Evolutionary conservation across 495 filamentous ascomycete genomes (phyloP).

Genomic region (Daldinia vernicosa): DNA sequence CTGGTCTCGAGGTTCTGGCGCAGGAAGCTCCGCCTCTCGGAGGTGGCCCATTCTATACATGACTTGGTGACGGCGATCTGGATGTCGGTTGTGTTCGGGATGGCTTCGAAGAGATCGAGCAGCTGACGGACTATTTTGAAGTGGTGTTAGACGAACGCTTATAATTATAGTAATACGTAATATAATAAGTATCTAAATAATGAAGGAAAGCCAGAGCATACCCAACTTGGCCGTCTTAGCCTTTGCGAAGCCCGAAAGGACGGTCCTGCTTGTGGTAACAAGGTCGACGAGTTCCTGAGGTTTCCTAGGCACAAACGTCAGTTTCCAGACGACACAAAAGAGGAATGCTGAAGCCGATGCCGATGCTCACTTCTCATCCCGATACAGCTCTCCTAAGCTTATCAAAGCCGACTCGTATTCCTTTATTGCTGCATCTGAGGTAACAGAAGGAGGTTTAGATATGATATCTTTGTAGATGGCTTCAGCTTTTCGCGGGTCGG

Average conservation of each 20-base stretch:
- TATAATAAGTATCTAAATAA: no score
- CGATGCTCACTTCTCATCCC: slow-evolving; percentile 76
- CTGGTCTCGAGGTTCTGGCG: slow-evolving; percentile 98
- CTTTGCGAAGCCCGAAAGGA: slow-evolving; percentile 94
- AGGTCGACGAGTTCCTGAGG: slow-evolving; percentile 88
- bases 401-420: slow-evolving; percentile 88
- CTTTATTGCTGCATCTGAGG: slow-evolving; percentile 79
- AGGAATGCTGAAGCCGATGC: slow-evolving; percentile 34
- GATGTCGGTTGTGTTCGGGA: slow-evolving; percentile 91
- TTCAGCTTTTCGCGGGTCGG: slow-evolving; percentile 81
- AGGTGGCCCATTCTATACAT: slow-evolving; percentile 98
- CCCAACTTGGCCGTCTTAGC: slow-evolving; percentile 98
- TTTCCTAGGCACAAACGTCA: slow-evolving; percentile 59
- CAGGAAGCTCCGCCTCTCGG: slow-evolving; percentile 91
- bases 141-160: slow-evolving; percentile 3
- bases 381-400: slow-evolving; percentile 88
- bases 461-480: slow-evolving; percentile 87
- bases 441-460: slow-evolving; percentile 80
- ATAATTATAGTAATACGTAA: neutral
- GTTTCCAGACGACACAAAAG: slow-evolving; percentile 11
- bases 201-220: slow-evolving; percentile 54
- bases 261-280: slow-evolving; percentile 86
- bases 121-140: slow-evolving; percentile 85
- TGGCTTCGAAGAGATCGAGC: slow-evolving; percentile 91
- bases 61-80: slow-evolving; percentile 94